Evolutionary conservation across 371 early-diverging fungal species (phyloP), one percentile per base, ranked within the genome.

Genomic region (Rhizomucor miehei): DNA sequence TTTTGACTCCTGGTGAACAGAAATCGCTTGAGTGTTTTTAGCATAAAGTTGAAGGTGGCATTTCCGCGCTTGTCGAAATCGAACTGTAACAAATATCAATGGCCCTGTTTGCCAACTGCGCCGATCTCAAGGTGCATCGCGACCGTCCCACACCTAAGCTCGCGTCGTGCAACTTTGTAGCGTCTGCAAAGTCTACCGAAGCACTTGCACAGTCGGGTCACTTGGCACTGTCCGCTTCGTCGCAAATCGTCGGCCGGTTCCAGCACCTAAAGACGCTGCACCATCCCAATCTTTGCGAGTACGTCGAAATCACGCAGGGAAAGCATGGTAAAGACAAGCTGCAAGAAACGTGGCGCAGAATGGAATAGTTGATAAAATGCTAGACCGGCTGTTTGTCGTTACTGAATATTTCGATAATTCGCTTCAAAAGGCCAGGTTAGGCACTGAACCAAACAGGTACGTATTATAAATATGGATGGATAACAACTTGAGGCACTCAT

Each of bases 331-430:
- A 57, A 37, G 17, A 43, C n/a, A 5, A 2, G 44, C 6, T 12
- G 39, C 1, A 14, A 0, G 14, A 40, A 49, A 29, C 10, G 20
- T 2, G 9, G 2, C 29, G 29, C 8, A 39, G 25, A 6, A 13
- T 36, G 20, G 29, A 49, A 16, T 25, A n/a, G 40, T 24, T 25
- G 4, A 38, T 39, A 17, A 17, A 2, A 34, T 25, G 21, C 19
- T 56, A 85, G 83, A 82, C 53, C 73, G 85, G 25, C 25, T 85
- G 9, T 84, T 85, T 68, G 73, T 82, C 9, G 78, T 84, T 17
- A 73, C 77, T 17, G 88, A 86, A 44, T 73, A 81, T 49, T 65
- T 71, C 49, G 75, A 77, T 39, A 55, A 65, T 48, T 73, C 73
- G 2, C 34, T 73, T 3, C 68, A 67, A 48, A 66, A 71, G 38